Evolutionary conservation across 257 asterid genomes (phyloP), one percentile per base, ranked within the genome.

Genomic region (Capsicum rhomboideum): DNA sequence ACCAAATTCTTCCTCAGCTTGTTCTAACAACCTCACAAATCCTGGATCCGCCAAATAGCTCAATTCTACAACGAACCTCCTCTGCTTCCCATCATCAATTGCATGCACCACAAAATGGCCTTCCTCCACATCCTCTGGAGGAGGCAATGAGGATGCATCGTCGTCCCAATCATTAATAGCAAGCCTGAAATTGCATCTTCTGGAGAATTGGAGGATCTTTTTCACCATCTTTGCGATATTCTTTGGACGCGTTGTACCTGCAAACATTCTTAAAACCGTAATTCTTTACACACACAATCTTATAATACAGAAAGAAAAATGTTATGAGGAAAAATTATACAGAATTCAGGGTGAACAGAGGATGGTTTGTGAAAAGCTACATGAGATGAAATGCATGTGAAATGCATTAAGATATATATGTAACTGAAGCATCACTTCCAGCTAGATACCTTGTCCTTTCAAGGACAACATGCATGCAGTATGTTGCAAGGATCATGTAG

Each of bases 81-180:
- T 88, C 68, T 28, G 46, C 78, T 91, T 90, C 20, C 88, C 93
- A 31, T 85, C 90, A 16, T 89, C 86, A 63, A 91, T 69, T 21
- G 92, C 63, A 82, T 88, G 89, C 67, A 92, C 92, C 21, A 82
- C 91, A 40, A 92, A 92, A 67, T 90, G 89, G 52, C 95, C 93
- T 82, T 90, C 91, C 86, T 88, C 87, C 77, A 92, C 92, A 56
- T 89, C 91, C 21, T 84, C 88, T 0, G 91, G 93, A 29, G 79
- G 81, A n/a, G n/a, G 34, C 8, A 72, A 72, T 21, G 56, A 74
- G 58, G 1, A 0, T 7, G 1, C 7, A 1, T 72, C 80, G 4
- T 13, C 37, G 0, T 72, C 58, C 80, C 58, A 44, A 72, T 72
- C 79, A 44, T n/a, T 7, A 10, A 72, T 8, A 20, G 20, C 58